Evolutionary conservation across 2,329 filamentous ascomycete species (phyloP), one percentile per base, ranked within the genome.

Genomic region (Colletotrichum sp.): DNA sequence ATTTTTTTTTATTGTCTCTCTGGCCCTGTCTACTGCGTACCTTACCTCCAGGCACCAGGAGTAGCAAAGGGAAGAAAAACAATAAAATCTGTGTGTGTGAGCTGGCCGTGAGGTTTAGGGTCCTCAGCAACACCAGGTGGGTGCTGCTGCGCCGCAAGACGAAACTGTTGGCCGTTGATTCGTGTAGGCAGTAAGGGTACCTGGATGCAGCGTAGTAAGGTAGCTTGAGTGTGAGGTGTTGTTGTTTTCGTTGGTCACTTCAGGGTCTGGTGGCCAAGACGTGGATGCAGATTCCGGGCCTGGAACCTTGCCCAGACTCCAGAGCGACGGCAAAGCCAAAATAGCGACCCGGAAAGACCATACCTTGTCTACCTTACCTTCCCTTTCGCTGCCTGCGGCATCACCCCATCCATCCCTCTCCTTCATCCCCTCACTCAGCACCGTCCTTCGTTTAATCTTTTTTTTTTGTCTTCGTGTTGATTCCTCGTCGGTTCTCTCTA

Each of bases 381-480:
- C 15, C 57, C 28, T 39, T 63, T 30, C 55, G 44, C 44, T 75
- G 57, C 73, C 69, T 72, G 64, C 63, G 39, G 26, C 73, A 36
- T 68, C 64, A 55, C 64, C 32, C 39, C 64, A 55, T 75, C 28
- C 22, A 30, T 44, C 26, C 24, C 36, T 48, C 28, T 15, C 34
- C 13, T 57, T 55, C 30, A 60, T 57, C 36, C 52, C 59, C 70
- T 65, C 57, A 30, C 57, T 62, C 52, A 16, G 52, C 39, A 65
- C 34, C 34, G 69, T 68, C 72, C 63, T 52, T 72, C 70, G 70
- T 73, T 74, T 64, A 28, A 48, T 44, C 6, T 34, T 34, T 57
- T 44, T 6, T 44, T 6, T 65, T n/a, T 28, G 24, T 34, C 26
- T 22, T 36, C 18, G 59, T 69, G 16, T 63, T 48, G 9, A 15